Percentiles rank a stretch among this genome's conserved stretches.
Evolutionary conservation across 1,284 basidiomycete species (phyloP).

Genomic region (Ceratobasidium sp.): DNA sequence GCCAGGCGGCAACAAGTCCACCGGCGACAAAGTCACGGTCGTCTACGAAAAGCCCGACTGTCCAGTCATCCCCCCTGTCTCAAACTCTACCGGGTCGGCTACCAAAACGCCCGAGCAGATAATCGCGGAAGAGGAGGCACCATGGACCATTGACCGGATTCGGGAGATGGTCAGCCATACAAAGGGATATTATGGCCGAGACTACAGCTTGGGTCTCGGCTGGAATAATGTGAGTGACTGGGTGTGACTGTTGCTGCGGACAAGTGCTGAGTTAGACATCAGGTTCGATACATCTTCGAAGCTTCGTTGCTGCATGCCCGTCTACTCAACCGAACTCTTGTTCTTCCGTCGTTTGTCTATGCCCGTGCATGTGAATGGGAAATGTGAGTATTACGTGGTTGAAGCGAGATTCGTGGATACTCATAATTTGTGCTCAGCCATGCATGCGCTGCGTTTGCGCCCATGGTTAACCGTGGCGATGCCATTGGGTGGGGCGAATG

Average conservation of each 20-base stretch:
- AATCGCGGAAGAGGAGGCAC: conserved; percentile 42
- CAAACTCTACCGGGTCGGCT: conserved; percentile 5
- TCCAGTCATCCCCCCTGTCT: not conserved
- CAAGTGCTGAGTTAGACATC: conserved; percentile 3
- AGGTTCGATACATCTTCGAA: conserved; percentile 51
- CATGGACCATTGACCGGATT: conserved; percentile 47
- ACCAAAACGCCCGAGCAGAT: conserved; percentile 27
- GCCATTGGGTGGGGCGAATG: conserved; percentile 55
- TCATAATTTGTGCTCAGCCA: conserved; percentile 44
- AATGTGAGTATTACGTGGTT: conserved; percentile 30
- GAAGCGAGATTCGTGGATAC: not conserved
- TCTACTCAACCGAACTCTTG: conserved; percentile 50
- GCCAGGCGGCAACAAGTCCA: conserved; percentile 32
- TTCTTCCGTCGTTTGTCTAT: conserved; percentile 51
- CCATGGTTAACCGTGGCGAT: conserved; percentile 57
- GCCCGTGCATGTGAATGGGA: conserved; percentile 52
- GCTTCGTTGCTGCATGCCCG: conserved; percentile 49
- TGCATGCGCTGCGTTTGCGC: conserved; percentile 54
- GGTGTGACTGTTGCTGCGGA: not conserved
- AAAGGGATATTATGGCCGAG: conserved; percentile 50
- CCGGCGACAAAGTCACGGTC: conserved; percentile 27
- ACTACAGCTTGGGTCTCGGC: conserved; percentile 50
- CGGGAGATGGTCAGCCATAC: conserved; percentile 50
- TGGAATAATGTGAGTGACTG: conserved; percentile 50
- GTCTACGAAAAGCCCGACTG: conserved; percentile 37